These are phyloP conservation scores for Blastocystis sp. DNA, from an alignment of 352 stramenopile genomes.

Conservation along the genomic window DNA sequence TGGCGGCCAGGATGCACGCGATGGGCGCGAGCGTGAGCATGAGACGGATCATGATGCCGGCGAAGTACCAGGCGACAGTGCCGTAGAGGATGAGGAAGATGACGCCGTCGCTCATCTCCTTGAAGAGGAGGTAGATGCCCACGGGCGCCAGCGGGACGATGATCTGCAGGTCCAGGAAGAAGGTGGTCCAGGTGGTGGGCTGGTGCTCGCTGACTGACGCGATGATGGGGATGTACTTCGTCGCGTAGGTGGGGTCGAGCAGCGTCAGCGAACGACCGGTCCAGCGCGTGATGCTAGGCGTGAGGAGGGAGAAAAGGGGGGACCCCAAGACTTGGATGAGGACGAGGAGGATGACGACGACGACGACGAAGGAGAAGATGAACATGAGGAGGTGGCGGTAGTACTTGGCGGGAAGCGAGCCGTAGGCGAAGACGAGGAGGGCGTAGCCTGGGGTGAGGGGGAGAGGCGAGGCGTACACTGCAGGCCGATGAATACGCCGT, in stretches of 20 bases:
- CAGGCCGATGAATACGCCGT: constrained; percentile 82
- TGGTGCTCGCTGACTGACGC: constrained; percentile 88
- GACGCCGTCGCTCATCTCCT: constrained; percentile 81
- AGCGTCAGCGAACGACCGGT: constrained; percentile 84
- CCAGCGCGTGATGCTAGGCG: constrained; percentile 74
- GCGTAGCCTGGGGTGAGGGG: constrained; percentile 48
- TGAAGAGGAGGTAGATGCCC: constrained; percentile 85
- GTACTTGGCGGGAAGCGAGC: constrained; percentile 74
- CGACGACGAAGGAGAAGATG: constrained; percentile 71
- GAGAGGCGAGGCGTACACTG: constrained; percentile 26
- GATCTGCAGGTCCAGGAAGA: constrained; percentile 87
- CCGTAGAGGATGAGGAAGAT: constrained; percentile 88
- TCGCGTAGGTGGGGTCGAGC: constrained; percentile 85
- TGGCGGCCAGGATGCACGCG: constrained; percentile 84
- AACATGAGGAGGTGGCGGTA: constrained; percentile 68
- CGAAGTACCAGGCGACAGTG: constrained; percentile 86
- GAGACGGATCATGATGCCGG: constrained; percentile 79
- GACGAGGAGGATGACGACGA: constrained; percentile 71
- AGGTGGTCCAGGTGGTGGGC: constrained; percentile 87
- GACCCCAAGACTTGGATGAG: constrained; percentile 73
- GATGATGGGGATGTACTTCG: constrained; percentile 90
- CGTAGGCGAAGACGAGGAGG: constrained; percentile 62
- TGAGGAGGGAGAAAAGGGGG: neutral
- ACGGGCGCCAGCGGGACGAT: constrained; percentile 85
- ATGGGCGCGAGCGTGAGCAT: constrained; percentile 87